Conservation (phyloP, 495 filamentous ascomycete genomes). For the Aspergillus asperescens region DNA sequence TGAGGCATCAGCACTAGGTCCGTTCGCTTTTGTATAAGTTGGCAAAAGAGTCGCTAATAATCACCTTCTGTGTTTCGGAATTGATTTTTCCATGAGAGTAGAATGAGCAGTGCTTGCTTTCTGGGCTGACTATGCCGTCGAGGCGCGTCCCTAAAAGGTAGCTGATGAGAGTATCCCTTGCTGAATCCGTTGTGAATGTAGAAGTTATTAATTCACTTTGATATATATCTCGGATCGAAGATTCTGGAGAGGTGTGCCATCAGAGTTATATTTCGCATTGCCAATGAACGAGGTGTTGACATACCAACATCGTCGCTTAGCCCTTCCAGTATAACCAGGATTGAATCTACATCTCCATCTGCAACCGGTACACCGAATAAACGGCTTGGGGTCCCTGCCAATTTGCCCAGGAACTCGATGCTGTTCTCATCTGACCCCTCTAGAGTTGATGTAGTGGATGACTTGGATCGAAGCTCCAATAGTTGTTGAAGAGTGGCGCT, state of each 20-base stretch:
- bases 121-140: neutral
- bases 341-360: conserved; percentile 18
- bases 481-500: conserved; percentile 49
- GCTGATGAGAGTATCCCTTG: conserved; percentile 10
- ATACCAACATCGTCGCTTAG: conserved; percentile 39
- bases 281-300: neutral
- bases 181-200: neutral
- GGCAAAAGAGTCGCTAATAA: neutral
- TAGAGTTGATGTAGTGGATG: conserved; percentile 47
- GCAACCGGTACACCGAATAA: conserved; percentile 35
- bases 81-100: neutral
- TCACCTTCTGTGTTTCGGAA: conserved; percentile 19
- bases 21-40: no score
- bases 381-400: conserved; percentile 33
- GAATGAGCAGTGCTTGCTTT: conserved; percentile 21
- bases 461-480: conserved; percentile 50
- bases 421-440: conserved; percentile 38
- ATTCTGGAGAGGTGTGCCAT: conserved; percentile 9
- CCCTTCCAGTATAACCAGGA: conserved; percentile 47
- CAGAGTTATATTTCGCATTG: neutral
- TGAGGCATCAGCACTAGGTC: neutral
- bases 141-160: conserved; percentile 4
- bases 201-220: conserved; percentile 15
- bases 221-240: conserved; percentile 19
- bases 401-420: conserved; percentile 45